Percentiles rank a stretch among this genome's conserved stretches.
phyloP scores from a whole-genome alignment of 495 filamentous ascomycete species.

The Xylaria flabelliformis region DNA sequence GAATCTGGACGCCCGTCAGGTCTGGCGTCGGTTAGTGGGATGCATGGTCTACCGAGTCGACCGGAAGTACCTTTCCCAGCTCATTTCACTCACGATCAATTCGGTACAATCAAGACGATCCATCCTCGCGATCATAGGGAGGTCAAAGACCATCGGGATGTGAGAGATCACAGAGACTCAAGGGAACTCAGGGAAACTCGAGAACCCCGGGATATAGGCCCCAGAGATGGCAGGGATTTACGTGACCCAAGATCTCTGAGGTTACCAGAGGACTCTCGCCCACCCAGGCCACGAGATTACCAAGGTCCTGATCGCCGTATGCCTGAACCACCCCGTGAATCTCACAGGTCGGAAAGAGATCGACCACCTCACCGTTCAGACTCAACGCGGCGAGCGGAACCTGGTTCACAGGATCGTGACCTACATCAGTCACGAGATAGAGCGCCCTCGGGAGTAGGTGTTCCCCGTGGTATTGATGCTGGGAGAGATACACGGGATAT shows the following conservation, averaged over 20 bases:
- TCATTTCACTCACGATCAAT: constrained; percentile 47
- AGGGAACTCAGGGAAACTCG: constrained; percentile 48
- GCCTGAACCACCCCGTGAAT: constrained; percentile 38
- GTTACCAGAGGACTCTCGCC: constrained; percentile 44
- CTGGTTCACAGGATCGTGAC: constrained; percentile 48
- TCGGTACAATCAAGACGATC: constrained; percentile 42
- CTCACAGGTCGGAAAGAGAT: constrained; percentile 41
- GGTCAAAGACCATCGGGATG: constrained; percentile 37
- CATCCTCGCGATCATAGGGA: constrained; percentile 47
- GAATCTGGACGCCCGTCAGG: constrained; percentile 47
- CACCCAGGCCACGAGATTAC: constrained; percentile 35
- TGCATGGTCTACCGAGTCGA: constrained; percentile 52
- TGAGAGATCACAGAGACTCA: constrained; percentile 41
- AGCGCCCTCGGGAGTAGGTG: constrained; percentile 25
- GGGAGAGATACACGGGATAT: constrained; percentile 42
- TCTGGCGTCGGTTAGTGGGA: constrained; percentile 46
- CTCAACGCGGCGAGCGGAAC: constrained; percentile 41
- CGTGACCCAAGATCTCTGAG: constrained; percentile 43
- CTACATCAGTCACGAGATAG: constrained; percentile 46
- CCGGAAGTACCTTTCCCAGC: constrained; percentile 52
- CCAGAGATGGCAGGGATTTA: constrained; percentile 41
- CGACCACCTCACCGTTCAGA: constrained; percentile 43
- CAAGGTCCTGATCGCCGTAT: constrained; percentile 38
- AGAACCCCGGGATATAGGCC: constrained; percentile 34
- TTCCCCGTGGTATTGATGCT: constrained; percentile 42